phyloP scores from a whole-genome alignment of 2,329 filamentous ascomycete genomes.

The Fusarium sp. region DNA sequence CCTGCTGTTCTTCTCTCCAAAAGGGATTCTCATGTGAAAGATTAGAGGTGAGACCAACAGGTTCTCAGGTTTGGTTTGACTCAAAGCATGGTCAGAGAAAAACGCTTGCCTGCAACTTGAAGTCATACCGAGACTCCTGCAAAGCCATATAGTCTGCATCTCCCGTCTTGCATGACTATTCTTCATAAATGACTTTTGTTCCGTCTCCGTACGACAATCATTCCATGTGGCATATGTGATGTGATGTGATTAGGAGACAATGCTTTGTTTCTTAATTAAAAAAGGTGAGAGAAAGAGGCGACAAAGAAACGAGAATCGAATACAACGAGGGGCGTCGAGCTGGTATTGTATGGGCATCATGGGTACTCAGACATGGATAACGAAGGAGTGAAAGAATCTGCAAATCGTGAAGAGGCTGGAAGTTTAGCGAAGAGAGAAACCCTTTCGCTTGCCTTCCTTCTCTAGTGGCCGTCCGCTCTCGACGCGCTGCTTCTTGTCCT shows the following conservation, averaged over 20 bases:
- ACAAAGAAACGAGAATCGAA: constrained; percentile 56
- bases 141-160: constrained; percentile 47
- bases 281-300: constrained; percentile 49
- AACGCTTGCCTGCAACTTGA: constrained; percentile 26
- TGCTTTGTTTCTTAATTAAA: constrained; percentile 52
- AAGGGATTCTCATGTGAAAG: constrained; percentile 24
- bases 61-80: constrained; percentile 7
- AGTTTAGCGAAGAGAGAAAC: constrained; percentile 93
- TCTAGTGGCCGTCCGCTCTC: constrained; percentile 96
- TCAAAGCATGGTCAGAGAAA: constrained; percentile 12
- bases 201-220: constrained; percentile 46
- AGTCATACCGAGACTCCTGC: constrained; percentile 32
- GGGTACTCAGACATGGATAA: constrained; percentile 66
- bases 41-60: constrained; percentile 23
- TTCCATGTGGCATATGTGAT: constrained; percentile 47
- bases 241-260: constrained; percentile 47
- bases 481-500: constrained; percentile 97
- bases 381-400: constrained; percentile 47
- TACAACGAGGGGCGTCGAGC: constrained; percentile 63
- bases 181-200: constrained; percentile 50
- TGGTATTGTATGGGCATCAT: constrained; percentile 70
- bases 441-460: constrained; percentile 99
- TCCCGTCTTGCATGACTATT: constrained; percentile 48
- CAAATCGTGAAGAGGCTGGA: constrained; percentile 34
- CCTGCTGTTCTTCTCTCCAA: constrained; percentile 37